Percentiles rank a stretch among this genome's conserved stretches.
phyloP scores from a whole-genome alignment of 2,329 filamentous ascomycete species.

The Epichloe baconii region DNA sequence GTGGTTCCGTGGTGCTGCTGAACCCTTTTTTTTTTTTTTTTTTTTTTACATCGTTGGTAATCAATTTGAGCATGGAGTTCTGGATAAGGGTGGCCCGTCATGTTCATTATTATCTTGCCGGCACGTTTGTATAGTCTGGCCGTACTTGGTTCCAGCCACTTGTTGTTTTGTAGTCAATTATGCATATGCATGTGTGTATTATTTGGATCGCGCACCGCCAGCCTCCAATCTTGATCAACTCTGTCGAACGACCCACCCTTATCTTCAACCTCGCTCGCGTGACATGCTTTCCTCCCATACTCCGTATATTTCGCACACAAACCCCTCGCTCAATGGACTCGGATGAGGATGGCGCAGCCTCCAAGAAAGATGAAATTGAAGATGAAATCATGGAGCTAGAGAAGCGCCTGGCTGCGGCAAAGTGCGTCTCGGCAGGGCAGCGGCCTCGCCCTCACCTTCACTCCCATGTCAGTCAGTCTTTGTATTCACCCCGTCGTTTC shows the following conservation, averaged over 20 bases:
- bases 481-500: background rate
- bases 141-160: background rate
- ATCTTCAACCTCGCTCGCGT: background rate
- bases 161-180: background rate
- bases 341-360: constrained; percentile 7
- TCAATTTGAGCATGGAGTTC: constrained; percentile 13
- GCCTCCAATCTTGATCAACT: background rate
- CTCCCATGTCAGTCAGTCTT: background rate
- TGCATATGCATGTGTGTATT: background rate
- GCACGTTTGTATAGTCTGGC: background rate
- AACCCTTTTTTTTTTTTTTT: background rate
- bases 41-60: background rate
- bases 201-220: background rate
- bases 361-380: constrained; percentile 20
- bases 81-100: background rate
- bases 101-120: background rate
- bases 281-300: no score
- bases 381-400: constrained; percentile 49
- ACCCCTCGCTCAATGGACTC: constrained; percentile 15
- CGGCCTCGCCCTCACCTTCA: background rate
- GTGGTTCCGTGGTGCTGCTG: background rate
- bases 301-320: no score
- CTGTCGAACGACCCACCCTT: background rate
- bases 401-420: constrained; percentile 31
- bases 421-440: constrained; percentile 22